Evolutionary conservation across 768 basidiomycete genomes (phyloP), one percentile per base, ranked within the genome.

Genomic region (Serendipita sp.): DNA sequence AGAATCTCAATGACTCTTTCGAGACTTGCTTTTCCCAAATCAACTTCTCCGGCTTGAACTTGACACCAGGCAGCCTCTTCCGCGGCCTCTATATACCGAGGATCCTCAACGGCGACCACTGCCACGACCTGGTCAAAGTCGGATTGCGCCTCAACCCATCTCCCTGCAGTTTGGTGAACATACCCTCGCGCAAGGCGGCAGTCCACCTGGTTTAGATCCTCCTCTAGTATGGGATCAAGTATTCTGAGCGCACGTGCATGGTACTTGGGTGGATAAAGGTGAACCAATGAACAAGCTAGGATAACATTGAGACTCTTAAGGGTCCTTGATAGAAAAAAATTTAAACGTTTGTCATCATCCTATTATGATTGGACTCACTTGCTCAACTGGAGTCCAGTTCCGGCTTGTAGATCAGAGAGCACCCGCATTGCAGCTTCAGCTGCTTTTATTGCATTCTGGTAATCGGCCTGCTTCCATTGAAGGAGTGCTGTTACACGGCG

Each of bases 61-160:
- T 77, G 75, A 72, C 92, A 92, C 96, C 96, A 98, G 0, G 86
- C 90, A 11, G 78, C 73, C 71, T 97, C 94, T 70, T 95, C 92
- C 66, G 75, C 77, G 0, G 90, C 87, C 51, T 86, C 84, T 13
- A 86, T 66, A 3, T 79, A 80, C 46, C 77, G 75, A 34, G 77
- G 73, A 0, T 76, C 60, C 68, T 81, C 78, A 5, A 79, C 78
- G 0, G 78, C 75, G 18, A 81, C 69, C 2, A 85, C 68, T 18
- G 76, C 74, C 0, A 76, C 71, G 8, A 90, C 86, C 65, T 75
- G 76, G 18, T 78, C 74, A 74, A 96, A 97, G 1, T 83, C 66
- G 3, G 71, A 69, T 16, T 77, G 77, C 0, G 93, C 90, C 18
- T 85, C 83, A 0, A 75, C 69, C 89, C 91, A 97, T 54, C 82